Conservation (phyloP, 1,139 yeast genomes). For the Debaryomyces fabryi region DNA sequence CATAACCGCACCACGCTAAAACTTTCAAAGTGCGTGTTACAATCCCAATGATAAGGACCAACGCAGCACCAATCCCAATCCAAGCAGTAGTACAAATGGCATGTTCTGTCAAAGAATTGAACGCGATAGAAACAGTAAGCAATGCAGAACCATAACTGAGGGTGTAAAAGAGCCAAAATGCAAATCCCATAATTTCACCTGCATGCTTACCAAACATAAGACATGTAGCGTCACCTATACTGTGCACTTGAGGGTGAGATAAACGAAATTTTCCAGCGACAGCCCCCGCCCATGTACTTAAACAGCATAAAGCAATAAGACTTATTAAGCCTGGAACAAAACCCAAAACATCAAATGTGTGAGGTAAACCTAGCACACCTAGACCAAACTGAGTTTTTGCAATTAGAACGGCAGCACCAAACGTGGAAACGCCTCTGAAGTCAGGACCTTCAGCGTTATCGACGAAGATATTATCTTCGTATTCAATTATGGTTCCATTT, state of each 20-base stretch:
- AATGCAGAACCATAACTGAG: constrained; percentile 13
- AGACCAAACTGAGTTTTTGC: constrained; percentile 13
- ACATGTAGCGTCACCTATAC: constrained; percentile 14
- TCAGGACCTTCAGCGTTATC: constrained; percentile 13
- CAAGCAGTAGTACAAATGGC: constrained; percentile 13
- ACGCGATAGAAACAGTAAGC: constrained; percentile 13
- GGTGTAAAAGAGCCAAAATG: constrained; percentile 13
- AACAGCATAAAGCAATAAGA: constrained; percentile 12
- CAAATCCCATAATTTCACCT: constrained; percentile 13
- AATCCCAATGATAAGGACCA: constrained; percentile 13
- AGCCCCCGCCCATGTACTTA: constrained; percentile 17
- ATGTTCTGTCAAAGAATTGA: constrained; percentile 13
- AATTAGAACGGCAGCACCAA: constrained; percentile 16
- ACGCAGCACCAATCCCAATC: constrained; percentile 13
- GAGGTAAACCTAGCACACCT: constrained; percentile 16
- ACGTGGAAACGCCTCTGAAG: constrained; percentile 14
- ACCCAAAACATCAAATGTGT: constrained; percentile 14
- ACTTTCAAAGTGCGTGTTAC: constrained; percentile 15
- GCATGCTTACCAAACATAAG: constrained; percentile 13
- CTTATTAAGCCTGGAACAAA: constrained; percentile 15
- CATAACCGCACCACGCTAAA: constrained; percentile 15
- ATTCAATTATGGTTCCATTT: too few species aligned
- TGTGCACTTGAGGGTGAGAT: constrained; percentile 14
- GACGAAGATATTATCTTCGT: constrained; percentile 6
- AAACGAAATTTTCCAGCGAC: constrained; percentile 15